Base-by-base conservation (phyloP, 2,329 filamentous ascomycete genomes). In the Xylariaceae sp. region DNA sequence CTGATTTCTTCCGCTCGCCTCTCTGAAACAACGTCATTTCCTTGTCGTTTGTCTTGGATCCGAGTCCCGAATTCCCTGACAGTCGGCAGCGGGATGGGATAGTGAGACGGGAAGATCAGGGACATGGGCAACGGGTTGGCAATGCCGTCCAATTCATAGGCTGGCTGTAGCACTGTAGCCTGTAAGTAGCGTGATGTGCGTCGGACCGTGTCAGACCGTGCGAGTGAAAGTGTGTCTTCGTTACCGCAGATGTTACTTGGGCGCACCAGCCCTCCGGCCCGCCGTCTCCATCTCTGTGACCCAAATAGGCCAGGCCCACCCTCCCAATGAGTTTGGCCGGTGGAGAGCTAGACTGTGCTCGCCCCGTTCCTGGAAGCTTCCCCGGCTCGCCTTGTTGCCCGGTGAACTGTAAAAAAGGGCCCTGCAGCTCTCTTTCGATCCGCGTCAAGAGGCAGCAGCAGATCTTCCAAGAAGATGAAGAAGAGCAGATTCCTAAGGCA, bases 331-430 rank as follows among this genome's bases (percentile, higher is more conserved):
- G n/a, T 26, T n/a, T 23, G 21, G 24, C 5, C 24, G n/a, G 19
- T 8, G 17, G 33, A 26, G 32, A 31, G 31, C 33, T 33, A 31
- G 31, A 19, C 32, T 30, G 28, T 35, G 31, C 37, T 35, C 22
- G 30, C 37, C 35, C 31, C n/a, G 40, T 43, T 36, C 40, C 40
- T 43, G 40, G 40, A 38, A 38, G 31, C 33, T 38, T 34, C 28
- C 35, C 15, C 34, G n/a, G 21, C n/a, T n/a, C n/a, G n/a, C n/a
- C n/a, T n/a, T n/a, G n/a, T n/a, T n/a, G n/a, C n/a, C n/a, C n/a
- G n/a, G n/a, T n/a, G n/a, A n/a, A n/a, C n/a, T n/a, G n/a, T n/a
- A n/a, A n/a, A n/a, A n/a, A n/a, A n/a, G n/a, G n/a, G n/a, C n/a
- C n/a, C n/a, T n/a, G n/a, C n/a, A n/a, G n/a, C n/a, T n/a, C n/a